Base-by-base conservation (phyloP, 2,329 filamentous ascomycete genomes). In the Fusarium sp. region DNA sequence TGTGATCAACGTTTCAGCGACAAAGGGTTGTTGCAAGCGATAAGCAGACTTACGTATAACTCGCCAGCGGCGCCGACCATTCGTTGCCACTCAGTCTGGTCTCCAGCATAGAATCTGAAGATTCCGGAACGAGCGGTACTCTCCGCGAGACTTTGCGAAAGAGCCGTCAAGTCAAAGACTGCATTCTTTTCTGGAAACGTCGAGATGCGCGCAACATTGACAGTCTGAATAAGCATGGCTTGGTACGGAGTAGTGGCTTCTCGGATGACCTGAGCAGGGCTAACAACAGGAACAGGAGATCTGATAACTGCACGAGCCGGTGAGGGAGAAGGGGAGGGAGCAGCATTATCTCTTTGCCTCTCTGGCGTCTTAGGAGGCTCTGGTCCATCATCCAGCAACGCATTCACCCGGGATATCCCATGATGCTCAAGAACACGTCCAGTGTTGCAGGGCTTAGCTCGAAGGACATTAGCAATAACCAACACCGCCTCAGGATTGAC, bases 21-120 rank as follows among this genome's bases (percentile, higher is more conserved):
- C 6, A 6, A 32, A 26, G 2, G 2, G 2, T 2, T 1, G 17
- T n/a, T 15, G 1, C 7, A 14, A 14, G 10, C 32, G 0, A 33
- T 1, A 4, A 7, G 8, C 2, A 0, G 1, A 45, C 40, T 35
- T 35, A 56, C 40, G 7, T 33, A 56, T 46, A 56, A 2, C 17
- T 56, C 53, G 1, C 53, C 53, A 2, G 53, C 53, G 13, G 53
- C 53, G 9, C 53, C 53, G 0, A 56, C 53, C 53, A 56, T 56
- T 14, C 53, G 53, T 10, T 56, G 40, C 53, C 53, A 56, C 10
- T 56, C 53, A 3, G 53, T 56, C 53, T 56, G 53, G 10, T 56
- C 30, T 17, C 53, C 53, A 1, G 33, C 40, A 20, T 56, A 56
- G 9, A 56, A 56, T 7, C 30, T 56, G 5, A 56, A 56, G 2